A percentile compares a stretch with the other conserved stretches of the same genome.
Evolutionary conservation across 1,139 yeast species (phyloP).

Genomic region (Pichia kudriavzevii): DNA sequence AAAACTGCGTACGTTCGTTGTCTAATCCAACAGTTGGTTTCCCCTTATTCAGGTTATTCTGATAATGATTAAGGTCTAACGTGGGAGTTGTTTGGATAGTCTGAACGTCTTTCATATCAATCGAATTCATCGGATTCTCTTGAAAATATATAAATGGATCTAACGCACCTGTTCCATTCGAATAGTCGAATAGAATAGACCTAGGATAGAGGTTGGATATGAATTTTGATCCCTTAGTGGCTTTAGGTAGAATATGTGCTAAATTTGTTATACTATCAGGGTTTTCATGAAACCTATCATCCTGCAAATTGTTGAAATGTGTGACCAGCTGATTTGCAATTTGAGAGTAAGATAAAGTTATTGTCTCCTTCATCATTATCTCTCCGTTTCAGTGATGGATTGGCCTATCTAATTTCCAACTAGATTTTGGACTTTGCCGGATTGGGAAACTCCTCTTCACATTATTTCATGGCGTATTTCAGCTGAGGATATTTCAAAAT

Average conservation of each 20-base stretch:
- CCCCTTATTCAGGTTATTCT: constrained; percentile 46
- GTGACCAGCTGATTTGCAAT: constrained; percentile 65
- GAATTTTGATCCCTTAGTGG: constrained; percentile 2
- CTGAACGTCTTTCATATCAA: constrained; percentile 11
- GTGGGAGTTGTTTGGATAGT: constrained; percentile 25
- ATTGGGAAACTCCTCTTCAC: too few relatives aligned
- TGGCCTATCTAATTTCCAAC: too few relatives aligned
- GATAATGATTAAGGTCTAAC: constrained; percentile 56
- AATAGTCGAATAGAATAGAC: constrained; percentile 68
- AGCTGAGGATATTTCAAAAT: too few relatives aligned
- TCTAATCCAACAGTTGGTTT: constrained; percentile 30
- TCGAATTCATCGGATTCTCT: constrained; percentile 9
- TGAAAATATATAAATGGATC: constrained; percentile 44
- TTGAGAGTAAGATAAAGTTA: constrained; percentile 66
- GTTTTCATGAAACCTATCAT: constrained; percentile 51
- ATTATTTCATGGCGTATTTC: too few relatives aligned
- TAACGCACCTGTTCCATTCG: constrained; percentile 57
- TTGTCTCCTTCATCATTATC: too few relatives aligned
- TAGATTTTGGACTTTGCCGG: too few relatives aligned
- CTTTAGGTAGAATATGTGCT: constrained; percentile 8
- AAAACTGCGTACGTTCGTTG: constrained; percentile 43
- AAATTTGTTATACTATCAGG: constrained; percentile 4
- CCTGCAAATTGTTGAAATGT: constrained; percentile 78
- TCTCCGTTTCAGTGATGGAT: too few relatives aligned
- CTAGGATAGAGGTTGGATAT: constrained; percentile 64